phyloP scores from a whole-genome alignment of 108 stramenopile genomes.

The Craspedostauros australis region DNA sequence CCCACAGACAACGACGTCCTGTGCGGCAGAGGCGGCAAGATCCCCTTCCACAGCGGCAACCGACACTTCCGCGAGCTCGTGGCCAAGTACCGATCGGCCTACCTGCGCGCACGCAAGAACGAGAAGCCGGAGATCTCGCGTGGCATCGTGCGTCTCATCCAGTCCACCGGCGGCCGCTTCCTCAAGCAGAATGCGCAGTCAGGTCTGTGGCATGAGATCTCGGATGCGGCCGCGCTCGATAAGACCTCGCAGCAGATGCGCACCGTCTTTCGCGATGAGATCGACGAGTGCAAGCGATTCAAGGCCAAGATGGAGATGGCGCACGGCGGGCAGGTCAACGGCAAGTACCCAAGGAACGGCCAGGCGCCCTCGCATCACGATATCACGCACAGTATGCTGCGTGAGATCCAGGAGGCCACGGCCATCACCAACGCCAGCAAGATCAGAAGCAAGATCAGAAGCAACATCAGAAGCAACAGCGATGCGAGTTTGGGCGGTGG shows the following conservation, averaged over 20 bases:
- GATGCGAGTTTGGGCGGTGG: too few relatives aligned
- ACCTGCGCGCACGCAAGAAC: constrained; percentile 48
- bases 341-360: too few relatives aligned
- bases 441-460: too few relatives aligned
- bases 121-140: constrained; percentile 48
- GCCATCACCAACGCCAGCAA: too few relatives aligned
- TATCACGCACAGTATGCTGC: too few relatives aligned
- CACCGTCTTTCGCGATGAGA: too few relatives aligned
- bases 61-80: constrained; percentile 70
- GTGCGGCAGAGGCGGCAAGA: constrained; percentile 75
- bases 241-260: constrained; percentile 74
- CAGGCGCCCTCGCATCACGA: too few relatives aligned
- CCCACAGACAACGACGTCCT: constrained; percentile 70
- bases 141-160: constrained; percentile 40
- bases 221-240: constrained; percentile 41
- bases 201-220: constrained; percentile 50
- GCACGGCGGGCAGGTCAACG: too few relatives aligned
- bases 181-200: constrained; percentile 40
- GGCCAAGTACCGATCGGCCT: constrained; percentile 40
- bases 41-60: constrained; percentile 76
- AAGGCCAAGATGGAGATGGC: too few relatives aligned
- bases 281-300: too few relatives aligned
- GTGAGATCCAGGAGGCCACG: too few relatives aligned
- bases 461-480: too few relatives aligned
- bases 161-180: constrained; percentile 37